A percentile compares a stretch with the other conserved stretches of the same genome.
phyloP scores from a whole-genome alignment of 2,329 filamentous ascomycete species.

The Clarireedia hainanense region DNA sequence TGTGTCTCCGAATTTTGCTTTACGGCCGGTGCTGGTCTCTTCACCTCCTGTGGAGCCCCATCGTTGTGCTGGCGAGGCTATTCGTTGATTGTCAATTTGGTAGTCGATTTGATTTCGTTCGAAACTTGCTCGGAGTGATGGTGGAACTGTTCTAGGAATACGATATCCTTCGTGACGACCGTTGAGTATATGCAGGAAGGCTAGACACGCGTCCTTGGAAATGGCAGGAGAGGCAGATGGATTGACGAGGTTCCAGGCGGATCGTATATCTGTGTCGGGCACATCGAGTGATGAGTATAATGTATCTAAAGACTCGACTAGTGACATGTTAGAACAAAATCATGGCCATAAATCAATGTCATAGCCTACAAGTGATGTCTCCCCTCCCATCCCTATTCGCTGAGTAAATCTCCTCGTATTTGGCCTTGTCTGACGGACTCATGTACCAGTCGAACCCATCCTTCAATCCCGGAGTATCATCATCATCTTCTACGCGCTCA shows the following conservation, averaged over 20 bases:
- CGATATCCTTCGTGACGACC: conserved; percentile 91
- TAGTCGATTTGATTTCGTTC: conserved; percentile 97
- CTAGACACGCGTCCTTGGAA: conserved; percentile 89
- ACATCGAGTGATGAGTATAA: conserved; percentile 77
- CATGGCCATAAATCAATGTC: background rate
- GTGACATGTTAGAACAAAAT: conserved; percentile 2
- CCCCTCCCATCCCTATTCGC: conserved; percentile 84
- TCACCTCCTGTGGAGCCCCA: conserved; percentile 78
- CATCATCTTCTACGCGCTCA: conserved; percentile 75
- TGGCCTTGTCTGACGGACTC: conserved; percentile 80
- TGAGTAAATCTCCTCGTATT: conserved; percentile 96
- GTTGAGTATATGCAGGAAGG: conserved; percentile 95
- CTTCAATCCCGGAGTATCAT: conserved; percentile 76
- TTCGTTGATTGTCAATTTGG: conserved; percentile 69
- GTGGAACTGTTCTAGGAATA: conserved; percentile 84
- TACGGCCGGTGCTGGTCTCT: conserved; percentile 74
- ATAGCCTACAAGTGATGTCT: conserved; percentile 65
- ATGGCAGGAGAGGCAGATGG: conserved; percentile 75
- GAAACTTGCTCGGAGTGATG: conserved; percentile 83
- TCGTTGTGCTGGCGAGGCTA: conserved; percentile 55
- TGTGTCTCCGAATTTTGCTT: conserved; percentile 95
- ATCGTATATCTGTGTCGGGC: conserved; percentile 72
- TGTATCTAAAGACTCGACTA: conserved; percentile 70
- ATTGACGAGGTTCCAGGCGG: conserved; percentile 96
- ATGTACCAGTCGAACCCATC: conserved; percentile 99